Evolutionary conservation across 192 early-diverging fungal genomes (phyloP).

Genomic region (Coemansia sp.): DNA sequence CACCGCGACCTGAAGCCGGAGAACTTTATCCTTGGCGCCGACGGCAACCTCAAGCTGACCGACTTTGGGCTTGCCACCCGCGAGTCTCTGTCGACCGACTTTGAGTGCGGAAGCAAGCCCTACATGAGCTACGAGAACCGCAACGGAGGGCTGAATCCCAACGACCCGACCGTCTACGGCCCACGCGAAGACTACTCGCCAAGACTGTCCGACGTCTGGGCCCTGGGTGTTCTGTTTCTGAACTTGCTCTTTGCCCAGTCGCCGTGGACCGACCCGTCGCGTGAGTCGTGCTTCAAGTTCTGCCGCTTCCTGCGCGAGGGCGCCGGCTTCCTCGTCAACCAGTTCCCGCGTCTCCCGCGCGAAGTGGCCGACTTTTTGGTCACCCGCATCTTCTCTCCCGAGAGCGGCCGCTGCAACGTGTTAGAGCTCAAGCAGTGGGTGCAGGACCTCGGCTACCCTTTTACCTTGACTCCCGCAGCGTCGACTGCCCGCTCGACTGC

Average conservation of each 20-base stretch:
- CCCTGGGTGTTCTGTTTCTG: conserved; percentile 69
- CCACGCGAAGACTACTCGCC: conserved; percentile 60
- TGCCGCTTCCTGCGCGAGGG: conserved; percentile 61
- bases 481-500: conserved; percentile 10
- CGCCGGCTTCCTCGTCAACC: conserved; percentile 57
- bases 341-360: conserved; percentile 57
- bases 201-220: conserved; percentile 66
- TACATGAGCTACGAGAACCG: conserved; percentile 73
- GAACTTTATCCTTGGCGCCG: conserved; percentile 65
- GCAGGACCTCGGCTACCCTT: conserved; percentile 41
- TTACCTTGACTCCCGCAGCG: conserved; percentile 18
- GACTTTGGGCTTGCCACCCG: conserved; percentile 93
- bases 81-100: conserved; percentile 72
- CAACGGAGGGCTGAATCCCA: conserved; percentile 48
- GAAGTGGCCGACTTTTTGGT: conserved; percentile 63
- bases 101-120: conserved; percentile 80
- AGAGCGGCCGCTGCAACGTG: conserved; percentile 55
- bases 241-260: conserved; percentile 69
- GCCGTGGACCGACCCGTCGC: conserved; percentile 69
- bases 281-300: conserved; percentile 58
- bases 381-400: conserved; percentile 60
- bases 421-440: conserved; percentile 56
- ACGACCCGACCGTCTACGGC: conserved; percentile 47
- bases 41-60: conserved; percentile 73
- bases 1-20: conserved; percentile 92